Base-by-base conservation (phyloP, 2,329 filamentous ascomycete genomes). In the Plenodomus biglobosus region DNA sequence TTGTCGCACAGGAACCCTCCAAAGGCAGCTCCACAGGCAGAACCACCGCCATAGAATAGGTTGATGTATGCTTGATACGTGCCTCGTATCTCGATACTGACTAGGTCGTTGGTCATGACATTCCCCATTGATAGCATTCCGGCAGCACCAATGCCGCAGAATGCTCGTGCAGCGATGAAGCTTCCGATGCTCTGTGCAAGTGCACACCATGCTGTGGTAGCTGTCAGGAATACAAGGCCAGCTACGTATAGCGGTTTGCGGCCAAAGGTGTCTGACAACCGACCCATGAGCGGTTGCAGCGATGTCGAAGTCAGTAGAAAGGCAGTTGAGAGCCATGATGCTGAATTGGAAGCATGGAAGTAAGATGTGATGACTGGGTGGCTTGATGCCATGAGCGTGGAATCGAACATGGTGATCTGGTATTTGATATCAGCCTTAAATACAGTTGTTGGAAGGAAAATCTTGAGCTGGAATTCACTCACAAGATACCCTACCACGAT, bases 361-460 rank as follows among this genome's bases (percentile, higher is more conserved):
- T 92, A 84, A 0, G 87, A 90, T 0, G 88, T 91, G 52, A 92
- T 90, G 48, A 89, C 86, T 0, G 88, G 88, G 68, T 94, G 88
- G 36, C 81, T 86, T 2, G 87, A 90, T 3, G 87, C 87, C 87
- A 92, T 91, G 56, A 92, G 81, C 3, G 88, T 92, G 10, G 82
- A 80, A 74, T 92, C 89, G 64, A 92, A 92, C 63, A 70, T 70
- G 15, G 70, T 64, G 47, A 72, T 56, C 70, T 72, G 21, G 40
- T 27, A 42, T 18, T 16, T 42, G 24, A 34, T 18, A 15, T 32
- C 11, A 32, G 13, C 15, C n/a, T n/a, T n/a, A n/a, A n/a, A n/a
- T n/a, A n/a, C n/a, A n/a, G n/a, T n/a, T n/a, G n/a, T 46, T 7
- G 2, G 6, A 22, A 46, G 19, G 27, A 7, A 7, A 20, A 20